phyloP scores from a whole-genome alignment of 163 green algal genomes.

The Volvox carteri region DNA sequence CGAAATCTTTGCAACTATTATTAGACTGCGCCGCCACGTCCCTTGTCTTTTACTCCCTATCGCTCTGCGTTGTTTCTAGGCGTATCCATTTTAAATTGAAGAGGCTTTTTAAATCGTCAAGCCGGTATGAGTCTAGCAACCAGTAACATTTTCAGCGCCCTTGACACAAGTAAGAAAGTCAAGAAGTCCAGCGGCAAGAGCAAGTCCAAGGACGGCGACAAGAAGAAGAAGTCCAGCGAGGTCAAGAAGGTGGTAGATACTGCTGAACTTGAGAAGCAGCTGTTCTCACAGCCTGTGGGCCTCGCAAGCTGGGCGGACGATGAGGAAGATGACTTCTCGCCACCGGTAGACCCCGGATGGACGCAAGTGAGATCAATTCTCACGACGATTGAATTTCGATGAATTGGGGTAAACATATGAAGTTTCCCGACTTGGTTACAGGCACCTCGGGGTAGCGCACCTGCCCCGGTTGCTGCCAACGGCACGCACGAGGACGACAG shows the following conservation, averaged over 20 bases:
- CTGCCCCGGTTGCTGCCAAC: constrained; percentile 24
- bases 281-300: constrained; percentile 51
- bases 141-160: constrained; percentile 44
- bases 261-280: constrained; percentile 57
- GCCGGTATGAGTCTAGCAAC: constrained; percentile 53
- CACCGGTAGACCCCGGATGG: constrained; percentile 48
- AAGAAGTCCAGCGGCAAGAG: constrained; percentile 54
- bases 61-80: neutral
- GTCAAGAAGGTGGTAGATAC: constrained; percentile 52
- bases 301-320: constrained; percentile 56
- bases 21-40: constrained; percentile 23
- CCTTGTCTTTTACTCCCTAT: neutral
- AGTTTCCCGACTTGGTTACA: neutral
- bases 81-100: neutral
- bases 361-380: constrained; percentile 38
- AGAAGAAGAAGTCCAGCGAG: constrained; percentile 50
- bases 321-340: constrained; percentile 55
- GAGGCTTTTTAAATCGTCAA: neutral
- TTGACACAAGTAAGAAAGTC: constrained; percentile 54
- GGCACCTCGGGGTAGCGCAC: constrained; percentile 24
- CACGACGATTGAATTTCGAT: neutral
- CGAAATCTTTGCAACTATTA: neutral
- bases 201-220: constrained; percentile 45
- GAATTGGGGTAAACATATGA: neutral
- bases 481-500: constrained; percentile 47